phyloP scores from a whole-genome alignment of 2,329 filamentous ascomycete genomes.

The Trichophyton benhamiae region DNA sequence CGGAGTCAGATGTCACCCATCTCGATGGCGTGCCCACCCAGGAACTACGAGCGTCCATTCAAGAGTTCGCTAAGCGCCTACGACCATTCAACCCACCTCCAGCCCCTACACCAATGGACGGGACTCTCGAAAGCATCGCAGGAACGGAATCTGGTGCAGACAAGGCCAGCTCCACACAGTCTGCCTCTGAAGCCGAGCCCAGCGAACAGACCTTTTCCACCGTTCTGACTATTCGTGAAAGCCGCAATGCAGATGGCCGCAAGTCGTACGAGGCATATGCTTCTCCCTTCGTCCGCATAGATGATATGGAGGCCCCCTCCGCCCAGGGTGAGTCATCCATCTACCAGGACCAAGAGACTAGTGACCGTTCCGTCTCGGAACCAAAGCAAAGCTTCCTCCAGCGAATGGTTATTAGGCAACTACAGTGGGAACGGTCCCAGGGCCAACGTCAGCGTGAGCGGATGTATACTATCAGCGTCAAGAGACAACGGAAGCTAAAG shows the following conservation, averaged over 20 bases:
- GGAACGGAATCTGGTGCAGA: conserved; percentile 24
- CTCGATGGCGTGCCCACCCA: conserved; percentile 41
- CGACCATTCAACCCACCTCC: conserved; percentile 79
- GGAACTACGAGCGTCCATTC: conserved; percentile 53
- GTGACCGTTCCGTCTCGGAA: conserved; percentile 5
- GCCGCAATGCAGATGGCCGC: conserved; percentile 37
- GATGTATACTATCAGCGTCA: conserved; percentile 81
- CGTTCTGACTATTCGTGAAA: conserved; percentile 42
- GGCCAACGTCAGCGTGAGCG: conserved; percentile 27
- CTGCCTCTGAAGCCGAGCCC: conserved; percentile 17
- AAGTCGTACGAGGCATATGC: conserved; percentile 42
- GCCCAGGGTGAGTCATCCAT: conserved; percentile 21
- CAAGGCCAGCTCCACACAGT: conserved; percentile 25
- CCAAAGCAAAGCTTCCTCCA: conserved; percentile 35
- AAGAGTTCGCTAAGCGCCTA: conserved; percentile 57
- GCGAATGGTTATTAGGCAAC: conserved; percentile 54
- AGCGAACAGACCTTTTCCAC: conserved; percentile 37
- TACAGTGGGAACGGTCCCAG: conserved; percentile 46
- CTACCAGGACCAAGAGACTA: conserved; percentile 11
- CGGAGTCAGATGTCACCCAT: conserved; percentile 26
- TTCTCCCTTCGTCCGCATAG: conserved; percentile 36
- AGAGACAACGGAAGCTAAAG: conserved; percentile 82
- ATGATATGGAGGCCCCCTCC: conserved; percentile 28
- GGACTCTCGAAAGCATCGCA: conserved; percentile 24
- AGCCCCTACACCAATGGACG: conserved; percentile 51